Evolutionary conservation across 148 eudicot genomes (phyloP).

Genomic region (Rhododendron henanense): DNA sequence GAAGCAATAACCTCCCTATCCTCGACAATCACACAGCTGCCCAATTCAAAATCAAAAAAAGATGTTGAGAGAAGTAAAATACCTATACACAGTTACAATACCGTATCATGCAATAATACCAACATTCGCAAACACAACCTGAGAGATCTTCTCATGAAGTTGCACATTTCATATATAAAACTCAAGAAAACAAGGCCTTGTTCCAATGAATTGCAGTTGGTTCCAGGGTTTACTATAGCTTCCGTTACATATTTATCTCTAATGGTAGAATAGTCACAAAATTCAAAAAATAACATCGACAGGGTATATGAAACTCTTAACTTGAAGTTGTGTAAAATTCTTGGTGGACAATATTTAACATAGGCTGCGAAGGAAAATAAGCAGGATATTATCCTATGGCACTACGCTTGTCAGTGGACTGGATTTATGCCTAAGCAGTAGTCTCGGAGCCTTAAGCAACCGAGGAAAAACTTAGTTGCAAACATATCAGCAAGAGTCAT

Average conservation of each 20-base stretch:
- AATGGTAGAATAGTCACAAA: not conserved
- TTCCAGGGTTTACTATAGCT: not conserved
- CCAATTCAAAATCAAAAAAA: slow-evolving; percentile 5
- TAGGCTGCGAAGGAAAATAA: not conserved
- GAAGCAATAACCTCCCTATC: slow-evolving; percentile 51
- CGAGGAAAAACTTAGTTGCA: not conserved
- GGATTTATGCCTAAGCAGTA: not conserved
- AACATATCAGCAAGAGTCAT: not conserved
- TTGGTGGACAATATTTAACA: not conserved
- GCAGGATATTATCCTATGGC: not conserved
- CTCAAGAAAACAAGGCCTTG: not conserved
- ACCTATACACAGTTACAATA: not conserved
- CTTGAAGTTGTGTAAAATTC: not conserved
- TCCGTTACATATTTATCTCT: not conserved
- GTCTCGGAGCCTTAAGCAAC: not conserved
- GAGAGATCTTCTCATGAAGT: not conserved
- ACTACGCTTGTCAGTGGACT: not conserved
- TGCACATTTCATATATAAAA: not conserved
- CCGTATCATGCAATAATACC: not conserved
- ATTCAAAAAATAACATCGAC: not conserved
- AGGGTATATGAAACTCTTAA: not conserved
- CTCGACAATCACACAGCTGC: slow-evolving; percentile 67
- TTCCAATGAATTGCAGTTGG: not conserved
- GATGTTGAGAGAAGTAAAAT: not conserved
- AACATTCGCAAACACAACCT: not conserved